These are phyloP conservation scores for Coelastrella sp. DNA, from an alignment of 139 green algal genomes.

Conservation along the genomic window DNA sequence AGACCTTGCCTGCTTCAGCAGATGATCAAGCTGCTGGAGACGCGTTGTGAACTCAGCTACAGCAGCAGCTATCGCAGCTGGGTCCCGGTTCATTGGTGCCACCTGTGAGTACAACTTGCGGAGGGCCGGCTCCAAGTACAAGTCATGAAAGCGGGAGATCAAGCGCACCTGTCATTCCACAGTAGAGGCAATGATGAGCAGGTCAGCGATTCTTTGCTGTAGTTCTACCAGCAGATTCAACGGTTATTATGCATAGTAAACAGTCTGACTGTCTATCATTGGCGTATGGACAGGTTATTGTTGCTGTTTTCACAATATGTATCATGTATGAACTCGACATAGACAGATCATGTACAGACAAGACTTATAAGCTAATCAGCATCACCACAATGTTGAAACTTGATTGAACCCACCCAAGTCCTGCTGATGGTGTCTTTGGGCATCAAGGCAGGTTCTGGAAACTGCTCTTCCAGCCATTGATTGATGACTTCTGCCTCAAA, in stretches of 20 bases:
- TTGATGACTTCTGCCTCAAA: slow-evolving; percentile 56
- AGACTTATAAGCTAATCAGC: no score
- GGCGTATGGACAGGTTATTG: no score
- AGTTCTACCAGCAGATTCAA: no score
- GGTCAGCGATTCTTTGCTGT: no score
- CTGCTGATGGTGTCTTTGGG: slow-evolving; percentile 7
- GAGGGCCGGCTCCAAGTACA: slow-evolving; percentile 56
- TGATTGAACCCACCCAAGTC: not conserved
- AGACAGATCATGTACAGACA: no score
- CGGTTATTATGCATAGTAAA: no score
- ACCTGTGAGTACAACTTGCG: slow-evolving; percentile 49
- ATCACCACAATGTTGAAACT: no score
- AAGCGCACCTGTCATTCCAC: slow-evolving; percentile 40
- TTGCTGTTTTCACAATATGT: no score
- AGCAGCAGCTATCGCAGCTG: slow-evolving; percentile 4
- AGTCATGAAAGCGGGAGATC: slow-evolving; percentile 54
- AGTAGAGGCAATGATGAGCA: not conserved
- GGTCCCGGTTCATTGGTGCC: not conserved
- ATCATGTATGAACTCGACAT: no score
- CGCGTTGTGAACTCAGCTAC: not conserved
- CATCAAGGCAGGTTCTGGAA: slow-evolving; percentile 39
- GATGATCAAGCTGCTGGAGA: slow-evolving; percentile 22
- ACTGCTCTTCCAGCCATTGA: slow-evolving; percentile 52
- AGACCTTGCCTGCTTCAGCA: not conserved
- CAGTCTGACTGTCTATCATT: no score